phyloP scores from a whole-genome alignment of 345 rosid species.

The Syzygium aromaticum region DNA sequence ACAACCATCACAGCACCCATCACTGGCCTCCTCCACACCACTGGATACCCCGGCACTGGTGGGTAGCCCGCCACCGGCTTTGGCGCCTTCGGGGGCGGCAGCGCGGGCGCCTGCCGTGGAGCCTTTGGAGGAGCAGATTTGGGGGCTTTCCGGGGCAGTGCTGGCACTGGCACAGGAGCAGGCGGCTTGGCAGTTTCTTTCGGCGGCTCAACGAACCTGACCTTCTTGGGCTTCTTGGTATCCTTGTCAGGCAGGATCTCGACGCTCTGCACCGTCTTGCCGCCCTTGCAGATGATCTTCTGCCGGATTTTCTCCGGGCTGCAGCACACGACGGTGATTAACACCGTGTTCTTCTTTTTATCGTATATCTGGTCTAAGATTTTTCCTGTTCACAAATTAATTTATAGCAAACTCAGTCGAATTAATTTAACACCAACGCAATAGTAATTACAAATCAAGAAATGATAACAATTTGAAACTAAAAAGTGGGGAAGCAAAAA shows the following conservation, averaged over 20 bases:
- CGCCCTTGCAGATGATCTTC: not conserved
- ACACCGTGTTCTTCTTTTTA: conserved; percentile 53
- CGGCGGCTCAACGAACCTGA: not conserved
- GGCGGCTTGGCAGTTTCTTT: conserved; percentile 4
- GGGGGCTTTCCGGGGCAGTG: not conserved
- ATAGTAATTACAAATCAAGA: not conserved
- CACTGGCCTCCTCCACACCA: not conserved
- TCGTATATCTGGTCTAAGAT: conserved; percentile 53
- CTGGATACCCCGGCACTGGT: not conserved
- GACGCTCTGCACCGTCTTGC: not conserved
- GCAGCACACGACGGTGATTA: conserved; percentile 64
- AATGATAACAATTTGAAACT: not conserved
- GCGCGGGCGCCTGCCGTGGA: conserved; percentile 1
- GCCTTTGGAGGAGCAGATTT: not conserved
- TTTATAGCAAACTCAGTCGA: not conserved
- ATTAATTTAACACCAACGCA: conserved; percentile 21
- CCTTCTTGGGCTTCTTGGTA: conserved; percentile 18
- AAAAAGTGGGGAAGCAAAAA: not conserved
- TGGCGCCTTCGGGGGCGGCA: not conserved
- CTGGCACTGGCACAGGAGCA: not conserved
- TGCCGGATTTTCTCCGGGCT: conserved; percentile 48
- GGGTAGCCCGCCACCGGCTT: not conserved
- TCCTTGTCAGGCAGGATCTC: conserved; percentile 5
- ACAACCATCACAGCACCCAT: not conserved
- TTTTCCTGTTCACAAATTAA: conserved; percentile 48